Conservation (phyloP, 2,329 filamentous ascomycete species). For the Colletotrichum cereale region DNA sequence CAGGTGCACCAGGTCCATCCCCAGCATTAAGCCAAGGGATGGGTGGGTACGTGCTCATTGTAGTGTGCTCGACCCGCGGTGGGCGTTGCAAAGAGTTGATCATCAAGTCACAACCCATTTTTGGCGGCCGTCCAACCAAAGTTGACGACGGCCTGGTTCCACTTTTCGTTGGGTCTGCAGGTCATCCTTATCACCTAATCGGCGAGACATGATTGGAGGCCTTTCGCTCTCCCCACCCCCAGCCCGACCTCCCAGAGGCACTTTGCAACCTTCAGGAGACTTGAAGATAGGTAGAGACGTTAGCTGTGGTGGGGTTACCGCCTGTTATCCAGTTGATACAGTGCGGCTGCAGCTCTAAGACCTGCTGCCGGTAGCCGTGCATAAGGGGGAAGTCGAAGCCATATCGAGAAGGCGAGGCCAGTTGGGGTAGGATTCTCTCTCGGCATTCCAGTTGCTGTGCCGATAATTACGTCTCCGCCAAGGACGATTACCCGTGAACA, state of each 20-base stretch:
- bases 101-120: constrained; percentile 1
- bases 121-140: not conserved
- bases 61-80: too few species aligned
- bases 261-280: constrained; percentile 12
- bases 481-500: constrained; percentile 2
- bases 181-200: constrained; percentile 24
- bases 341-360: constrained; percentile 32
- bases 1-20: constrained; percentile 22
- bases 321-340: constrained; percentile 3
- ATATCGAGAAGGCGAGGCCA: not conserved
- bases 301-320: not conserved
- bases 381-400: constrained; percentile 10
- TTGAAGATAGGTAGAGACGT: not conserved
- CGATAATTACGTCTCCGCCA: not conserved
- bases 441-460: constrained; percentile 1
- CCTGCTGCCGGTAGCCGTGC: constrained; percentile 33
- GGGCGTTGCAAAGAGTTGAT: not conserved
- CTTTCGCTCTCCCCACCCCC: constrained; percentile 2
- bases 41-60: constrained; percentile 5
- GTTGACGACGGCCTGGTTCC: not conserved
- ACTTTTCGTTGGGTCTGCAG: constrained; percentile 1
- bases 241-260: constrained; percentile 7
- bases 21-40: not conserved
- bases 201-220: constrained; percentile 35
- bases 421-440: constrained; percentile 15